Conservation (phyloP, 805 yeast genomes). For the Kazachstania bromeliacearum region DNA sequence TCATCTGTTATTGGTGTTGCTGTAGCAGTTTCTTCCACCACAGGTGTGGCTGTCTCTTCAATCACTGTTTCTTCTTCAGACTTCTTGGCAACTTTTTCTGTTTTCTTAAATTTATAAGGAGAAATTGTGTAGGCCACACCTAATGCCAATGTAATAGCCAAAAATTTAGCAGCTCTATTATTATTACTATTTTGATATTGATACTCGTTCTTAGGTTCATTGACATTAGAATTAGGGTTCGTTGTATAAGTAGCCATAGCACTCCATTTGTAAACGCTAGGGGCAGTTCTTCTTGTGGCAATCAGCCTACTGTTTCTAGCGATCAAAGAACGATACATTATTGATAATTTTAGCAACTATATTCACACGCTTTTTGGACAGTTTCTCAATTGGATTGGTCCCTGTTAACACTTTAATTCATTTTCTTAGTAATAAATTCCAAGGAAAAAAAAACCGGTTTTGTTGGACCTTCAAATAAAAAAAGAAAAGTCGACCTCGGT, state of each 20-base stretch:
- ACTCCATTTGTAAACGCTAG: no score
- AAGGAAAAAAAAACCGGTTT: not conserved
- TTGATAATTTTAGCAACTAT: no score
- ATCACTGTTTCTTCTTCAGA: not conserved
- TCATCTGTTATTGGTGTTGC: no score
- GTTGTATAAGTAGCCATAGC: no score
- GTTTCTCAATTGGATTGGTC: not conserved
- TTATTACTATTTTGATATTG: no score
- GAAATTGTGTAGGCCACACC: not conserved
- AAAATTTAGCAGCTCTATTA: not conserved
- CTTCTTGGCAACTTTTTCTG: no score
- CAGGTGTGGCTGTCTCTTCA: not conserved
- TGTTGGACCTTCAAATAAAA: not conserved
- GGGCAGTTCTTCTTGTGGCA: not conserved
- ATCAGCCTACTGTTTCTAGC: not conserved
- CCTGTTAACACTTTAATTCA: not conserved
- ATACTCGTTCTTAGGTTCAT: no score
- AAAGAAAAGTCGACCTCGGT: slow-evolving; percentile 37
- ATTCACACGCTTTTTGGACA: no score
- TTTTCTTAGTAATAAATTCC: not conserved
- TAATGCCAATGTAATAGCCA: not conserved
- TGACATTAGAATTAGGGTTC: no score
- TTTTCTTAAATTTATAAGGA: slow-evolving; percentile 1
- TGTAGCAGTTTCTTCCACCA: not conserved
- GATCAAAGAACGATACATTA: not conserved